Base-by-base conservation (phyloP, 169 alveolate species). In the Plasmodium adleri region DNA sequence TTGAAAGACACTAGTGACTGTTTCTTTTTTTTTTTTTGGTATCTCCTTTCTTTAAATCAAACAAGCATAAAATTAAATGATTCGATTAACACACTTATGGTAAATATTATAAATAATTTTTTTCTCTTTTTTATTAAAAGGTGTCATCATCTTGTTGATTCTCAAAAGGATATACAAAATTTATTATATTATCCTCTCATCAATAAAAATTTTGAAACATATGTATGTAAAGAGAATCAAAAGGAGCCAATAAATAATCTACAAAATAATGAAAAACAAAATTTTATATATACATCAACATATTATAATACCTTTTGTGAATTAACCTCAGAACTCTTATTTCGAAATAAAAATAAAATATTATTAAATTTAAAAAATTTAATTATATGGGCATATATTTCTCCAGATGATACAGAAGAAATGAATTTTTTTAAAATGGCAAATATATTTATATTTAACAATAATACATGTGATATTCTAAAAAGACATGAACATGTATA, bases 381-480 rank as follows among this genome's bases (percentile, higher is more conserved):
- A 22, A 54, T 70, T 39, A 83, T 70, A 17, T 83, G 91, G 91
- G 91, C 73, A 56, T 83, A 83, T 62, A 17, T 58, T 47, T 50
- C 39, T 20, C 63, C 73, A 28, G 91, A 83, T 39, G 66, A 83
- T 68, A 32, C 45, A 5, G 74, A 83, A 1, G 91, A 83, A 68
- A 56, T 72, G 72, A 83, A 63, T 10, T 83, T 83, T 83, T 72
- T 83, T n/a, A 52, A 83, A n/a, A 43, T 49, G 22, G 60, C 85
- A 20, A 83, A 83, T 68, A 13, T 26, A 26, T 83, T 83, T 49
- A 68, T 83, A 60, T 83, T 83, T 60, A 83, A 24, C 28, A 45
- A 56, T 52, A 47, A 80, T 17, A 47, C 15, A 7, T 52, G 24
- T 60, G 45, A 32, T 67, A 4, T 10, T 24, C 3, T 68, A 28